These are phyloP conservation scores for Leptographium lundbergii DNA, from an alignment of 2,329 filamentous ascomycete genomes.

Conservation along the genomic window DNA sequence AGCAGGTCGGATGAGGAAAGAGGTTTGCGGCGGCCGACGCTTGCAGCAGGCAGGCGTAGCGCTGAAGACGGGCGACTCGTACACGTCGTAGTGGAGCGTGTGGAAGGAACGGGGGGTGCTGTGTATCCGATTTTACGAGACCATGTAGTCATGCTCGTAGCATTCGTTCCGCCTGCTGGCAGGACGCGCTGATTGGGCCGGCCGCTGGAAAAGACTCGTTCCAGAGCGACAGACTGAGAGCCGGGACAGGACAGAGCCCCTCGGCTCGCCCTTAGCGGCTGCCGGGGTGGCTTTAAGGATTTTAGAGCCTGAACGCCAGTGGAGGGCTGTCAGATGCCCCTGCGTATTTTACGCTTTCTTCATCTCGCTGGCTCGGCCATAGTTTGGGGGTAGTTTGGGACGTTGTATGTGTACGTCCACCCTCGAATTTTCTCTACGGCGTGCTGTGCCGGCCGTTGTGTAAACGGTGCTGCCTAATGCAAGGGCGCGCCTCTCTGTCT, in stretches of 20 bases:
- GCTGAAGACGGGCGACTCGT: not conserved
- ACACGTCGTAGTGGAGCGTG: not conserved
- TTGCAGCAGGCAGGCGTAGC: not conserved
- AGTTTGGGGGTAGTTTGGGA: not conserved
- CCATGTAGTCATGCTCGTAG: not conserved
- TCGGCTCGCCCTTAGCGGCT: not conserved
- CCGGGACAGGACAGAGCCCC: not conserved
- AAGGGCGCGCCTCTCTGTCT: not conserved
- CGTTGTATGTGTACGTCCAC: too few species aligned
- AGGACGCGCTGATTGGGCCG: not conserved
- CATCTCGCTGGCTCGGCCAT: too few species aligned
- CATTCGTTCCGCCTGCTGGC: not conserved
- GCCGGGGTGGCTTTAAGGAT: not conserved
- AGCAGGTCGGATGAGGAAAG: not conserved
- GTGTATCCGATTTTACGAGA: too few species aligned
- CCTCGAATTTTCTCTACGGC: too few species aligned
- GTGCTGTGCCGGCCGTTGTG: not conserved
- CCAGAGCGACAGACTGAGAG: not conserved
- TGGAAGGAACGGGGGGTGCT: not conserved
- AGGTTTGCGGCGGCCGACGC: not conserved
- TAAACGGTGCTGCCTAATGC: not conserved
- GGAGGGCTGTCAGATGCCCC: conserved; percentile 2
- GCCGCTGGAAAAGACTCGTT: not conserved
- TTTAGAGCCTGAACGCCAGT: not conserved
- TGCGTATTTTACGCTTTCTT: not conserved